phyloP scores from a whole-genome alignment of 2,329 filamentous ascomycete genomes.

The Cytospora schulzeri region DNA sequence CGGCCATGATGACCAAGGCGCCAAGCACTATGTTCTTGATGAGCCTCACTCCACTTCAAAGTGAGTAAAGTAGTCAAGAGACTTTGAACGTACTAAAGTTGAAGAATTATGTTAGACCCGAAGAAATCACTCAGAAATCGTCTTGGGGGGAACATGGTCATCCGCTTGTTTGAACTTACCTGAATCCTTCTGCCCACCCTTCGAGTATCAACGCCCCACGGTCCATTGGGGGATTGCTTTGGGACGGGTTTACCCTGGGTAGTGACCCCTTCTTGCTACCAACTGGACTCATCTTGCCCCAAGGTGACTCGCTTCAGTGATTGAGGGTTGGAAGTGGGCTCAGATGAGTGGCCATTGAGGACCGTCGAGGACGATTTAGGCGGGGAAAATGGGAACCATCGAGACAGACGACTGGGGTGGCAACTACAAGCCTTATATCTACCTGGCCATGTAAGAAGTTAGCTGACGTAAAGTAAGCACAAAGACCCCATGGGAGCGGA shows the following conservation, averaged over 20 bases:
- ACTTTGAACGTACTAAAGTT: slow-evolving; percentile 14
- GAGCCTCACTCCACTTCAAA: not conserved
- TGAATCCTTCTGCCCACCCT: slow-evolving; percentile 27
- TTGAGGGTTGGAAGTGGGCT: not conserved
- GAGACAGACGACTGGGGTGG: slow-evolving; percentile 1
- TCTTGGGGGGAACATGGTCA: not conserved
- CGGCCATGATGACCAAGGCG: slow-evolving; percentile 50
- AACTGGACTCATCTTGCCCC: slow-evolving; percentile 20
- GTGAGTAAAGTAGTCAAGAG: not conserved
- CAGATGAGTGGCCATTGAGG: slow-evolving; percentile 1
- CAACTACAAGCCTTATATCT: slow-evolving; percentile 9
- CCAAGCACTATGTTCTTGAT: slow-evolving; percentile 42
- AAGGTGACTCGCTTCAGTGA: not conserved
- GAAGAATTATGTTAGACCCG: not conserved
- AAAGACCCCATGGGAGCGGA: not conserved
- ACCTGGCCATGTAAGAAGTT: not conserved
- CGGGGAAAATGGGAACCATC: not conserved
- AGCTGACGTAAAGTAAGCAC: slow-evolving; percentile 19
- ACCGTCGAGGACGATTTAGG: not conserved
- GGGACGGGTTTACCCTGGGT: not conserved
- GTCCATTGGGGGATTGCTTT: slow-evolving; percentile 11
- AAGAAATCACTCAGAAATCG: not conserved
- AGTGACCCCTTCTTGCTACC: slow-evolving; percentile 1
- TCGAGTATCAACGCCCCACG: slow-evolving; percentile 20
- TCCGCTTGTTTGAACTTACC: not conserved